These are phyloP conservation scores for Colletotrichum orchidophilum DNA, from an alignment of 2,329 filamentous ascomycete species.

Conservation along the genomic window DNA sequence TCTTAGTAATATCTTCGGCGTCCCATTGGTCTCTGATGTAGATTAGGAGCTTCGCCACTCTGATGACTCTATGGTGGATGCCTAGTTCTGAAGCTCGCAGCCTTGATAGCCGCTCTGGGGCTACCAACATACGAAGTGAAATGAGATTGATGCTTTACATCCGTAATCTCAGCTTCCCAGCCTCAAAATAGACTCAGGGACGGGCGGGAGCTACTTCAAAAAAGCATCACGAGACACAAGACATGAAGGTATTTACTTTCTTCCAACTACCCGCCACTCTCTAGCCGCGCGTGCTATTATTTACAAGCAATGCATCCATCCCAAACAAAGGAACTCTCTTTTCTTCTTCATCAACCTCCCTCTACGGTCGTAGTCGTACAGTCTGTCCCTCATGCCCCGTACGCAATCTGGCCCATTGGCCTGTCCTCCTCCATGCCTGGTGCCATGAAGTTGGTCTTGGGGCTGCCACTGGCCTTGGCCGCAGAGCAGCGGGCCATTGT, in stretches of 20 bases:
- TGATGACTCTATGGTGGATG: too few species aligned
- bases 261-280: slow-evolving; percentile 30
- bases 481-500: slow-evolving; percentile 98
- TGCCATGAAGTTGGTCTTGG: slow-evolving; percentile 82
- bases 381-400: slow-evolving; percentile 57
- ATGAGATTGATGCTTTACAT: too few species aligned
- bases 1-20: too few species aligned
- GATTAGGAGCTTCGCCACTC: too few species aligned
- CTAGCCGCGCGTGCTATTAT: slow-evolving; percentile 45
- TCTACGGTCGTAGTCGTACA: slow-evolving; percentile 42
- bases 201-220: too few species aligned
- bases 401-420: slow-evolving; percentile 69
- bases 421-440: slow-evolving; percentile 72
- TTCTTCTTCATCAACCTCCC: slow-evolving; percentile 45
- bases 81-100: too few species aligned
- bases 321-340: slow-evolving; percentile 45
- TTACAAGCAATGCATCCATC: slow-evolving; percentile 46
- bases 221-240: neutral
- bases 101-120: too few species aligned
- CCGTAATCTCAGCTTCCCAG: too few species aligned
- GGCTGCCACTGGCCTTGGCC: slow-evolving; percentile 84
- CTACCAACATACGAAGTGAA: too few species aligned
- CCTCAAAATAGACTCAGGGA: neutral
- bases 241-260: slow-evolving; percentile 35
- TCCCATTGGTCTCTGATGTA: too few species aligned